Evolutionary conservation across 2,329 filamentous ascomycete genomes (phyloP), one percentile per base, ranked within the genome.

Genomic region (Penicillium freii): DNA sequence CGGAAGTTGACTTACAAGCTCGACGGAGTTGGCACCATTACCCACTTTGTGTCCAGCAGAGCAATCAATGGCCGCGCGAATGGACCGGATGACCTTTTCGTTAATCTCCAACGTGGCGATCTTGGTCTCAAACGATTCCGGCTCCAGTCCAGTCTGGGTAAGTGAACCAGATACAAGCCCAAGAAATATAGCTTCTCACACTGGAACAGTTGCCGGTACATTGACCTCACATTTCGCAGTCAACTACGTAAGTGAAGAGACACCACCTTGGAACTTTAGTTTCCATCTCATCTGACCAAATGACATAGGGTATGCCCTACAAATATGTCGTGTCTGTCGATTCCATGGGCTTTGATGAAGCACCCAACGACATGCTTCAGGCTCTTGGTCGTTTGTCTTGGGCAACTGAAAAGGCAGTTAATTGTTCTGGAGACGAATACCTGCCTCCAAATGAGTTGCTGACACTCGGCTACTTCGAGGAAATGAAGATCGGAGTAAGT

Each of bases 51-150:
- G 4, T 80, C 86, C 0, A 86, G 81, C 51, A 68, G 72, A n/a
- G 69, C 66, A 0, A 79, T 87, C 29, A 82, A 84, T 31, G 66
- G 72, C 17, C 76, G 80, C n/a, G 46, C 65, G 0, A 77, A 78
- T 34, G 88, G 88, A 0, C 79, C 87, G 0, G 76, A 91, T 64
- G 80, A 84, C 2, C 76, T 91, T 58, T 89, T 88, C 60, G 64
- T 74, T 0, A 63, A 73, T 11, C 62, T 87, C 3, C 80, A 84
- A 47, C 43, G 62, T 3, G 64, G 65, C 0, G 72, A 81, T 6
- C 71, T 84, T 36, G 74, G 76, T 2, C 68, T 86, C n/a, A 71
- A 72, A 57, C 73, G 84, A 44, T 73, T 73, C 58, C 66, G 64
- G 0, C 54, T 78, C 34, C 50, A 62, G 29, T 63, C 66, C n/a